Conservation (phyloP, 2,329 filamentous ascomycete genomes). For the Aspergillaceae sp. region DNA sequence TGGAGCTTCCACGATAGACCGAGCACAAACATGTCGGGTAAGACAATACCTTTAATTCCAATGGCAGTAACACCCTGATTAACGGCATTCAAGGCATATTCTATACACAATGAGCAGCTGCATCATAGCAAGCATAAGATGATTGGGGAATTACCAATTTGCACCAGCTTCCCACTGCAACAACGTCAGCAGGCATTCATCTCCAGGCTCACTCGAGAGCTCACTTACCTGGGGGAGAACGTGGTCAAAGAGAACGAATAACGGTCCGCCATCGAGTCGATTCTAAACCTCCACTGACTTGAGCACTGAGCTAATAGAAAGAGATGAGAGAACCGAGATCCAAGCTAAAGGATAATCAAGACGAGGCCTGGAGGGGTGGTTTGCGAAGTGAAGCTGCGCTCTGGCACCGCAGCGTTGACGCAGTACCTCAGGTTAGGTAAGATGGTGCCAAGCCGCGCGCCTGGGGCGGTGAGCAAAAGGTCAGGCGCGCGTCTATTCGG, state of each 20-base stretch:
- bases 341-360: neutral
- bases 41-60: conserved; percentile 78
- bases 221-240: conserved; percentile 83
- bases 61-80: conserved; percentile 98
- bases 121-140: neutral
- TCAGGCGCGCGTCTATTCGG: conserved; percentile 14
- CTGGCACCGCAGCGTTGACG: conserved; percentile 26
- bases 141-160: conserved; percentile 61
- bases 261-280: conserved; percentile 75
- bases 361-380: conserved; percentile 3
- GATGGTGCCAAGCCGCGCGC: conserved; percentile 6
- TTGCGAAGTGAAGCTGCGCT: conserved; percentile 22
- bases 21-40: neutral
- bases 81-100: conserved; percentile 98
- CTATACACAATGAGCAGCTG: conserved; percentile 40
- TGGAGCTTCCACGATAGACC: conserved; percentile 1
- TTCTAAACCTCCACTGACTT: conserved; percentile 11
- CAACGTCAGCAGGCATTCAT: conserved; percentile 36
- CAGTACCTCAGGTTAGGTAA: conserved; percentile 9
- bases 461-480: conserved; percentile 10
- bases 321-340: neutral
- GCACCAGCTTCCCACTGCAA: conserved; percentile 89
- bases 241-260: conserved; percentile 99
- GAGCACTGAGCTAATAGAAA: neutral
- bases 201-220: conserved; percentile 10